Conservation (phyloP, 768 basidiomycete genomes). For the Amanita rubescens region DNA sequence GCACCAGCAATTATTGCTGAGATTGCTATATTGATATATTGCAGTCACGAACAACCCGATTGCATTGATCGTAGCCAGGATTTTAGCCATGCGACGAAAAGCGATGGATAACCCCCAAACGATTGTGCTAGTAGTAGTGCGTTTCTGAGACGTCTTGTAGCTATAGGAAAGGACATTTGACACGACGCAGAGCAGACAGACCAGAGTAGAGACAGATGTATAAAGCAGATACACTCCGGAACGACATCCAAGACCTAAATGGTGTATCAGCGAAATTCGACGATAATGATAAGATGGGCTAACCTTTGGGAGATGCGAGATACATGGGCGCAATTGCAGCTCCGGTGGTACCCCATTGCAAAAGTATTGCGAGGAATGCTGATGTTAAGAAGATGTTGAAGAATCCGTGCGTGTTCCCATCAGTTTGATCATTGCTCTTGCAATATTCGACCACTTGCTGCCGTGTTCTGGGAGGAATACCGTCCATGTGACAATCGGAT, state of each 20-base stretch:
- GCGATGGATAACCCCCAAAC: conserved; percentile 9
- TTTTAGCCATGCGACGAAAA: conserved; percentile 17
- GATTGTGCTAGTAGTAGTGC: background rate
- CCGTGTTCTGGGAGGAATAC: background rate
- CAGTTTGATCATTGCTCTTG: background rate
- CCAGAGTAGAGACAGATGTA: conserved; percentile 15
- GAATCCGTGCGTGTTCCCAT: background rate
- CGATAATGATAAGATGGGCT: background rate
- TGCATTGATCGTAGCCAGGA: conserved; percentile 17
- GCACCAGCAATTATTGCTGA: conserved; percentile 21
- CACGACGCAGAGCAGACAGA: conserved; percentile 17
- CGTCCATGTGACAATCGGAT: background rate
- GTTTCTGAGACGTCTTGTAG: conserved; percentile 7
- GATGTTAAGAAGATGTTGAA: conserved; percentile 10
- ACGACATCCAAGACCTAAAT: background rate
- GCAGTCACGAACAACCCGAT: conserved; percentile 19
- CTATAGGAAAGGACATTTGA: conserved; percentile 19
- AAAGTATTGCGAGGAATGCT: conserved; percentile 12
- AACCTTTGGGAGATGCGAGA: conserved; percentile 17
- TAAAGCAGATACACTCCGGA: conserved; percentile 11
- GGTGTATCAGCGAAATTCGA: no score
- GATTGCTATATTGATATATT: conserved; percentile 19
- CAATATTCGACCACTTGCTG: background rate
- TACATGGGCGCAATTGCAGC: conserved; percentile 16
- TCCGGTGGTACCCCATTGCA: conserved; percentile 21